Conservation (phyloP, 1,284 basidiomycete species). For the Ganoderma sinense region DNA sequence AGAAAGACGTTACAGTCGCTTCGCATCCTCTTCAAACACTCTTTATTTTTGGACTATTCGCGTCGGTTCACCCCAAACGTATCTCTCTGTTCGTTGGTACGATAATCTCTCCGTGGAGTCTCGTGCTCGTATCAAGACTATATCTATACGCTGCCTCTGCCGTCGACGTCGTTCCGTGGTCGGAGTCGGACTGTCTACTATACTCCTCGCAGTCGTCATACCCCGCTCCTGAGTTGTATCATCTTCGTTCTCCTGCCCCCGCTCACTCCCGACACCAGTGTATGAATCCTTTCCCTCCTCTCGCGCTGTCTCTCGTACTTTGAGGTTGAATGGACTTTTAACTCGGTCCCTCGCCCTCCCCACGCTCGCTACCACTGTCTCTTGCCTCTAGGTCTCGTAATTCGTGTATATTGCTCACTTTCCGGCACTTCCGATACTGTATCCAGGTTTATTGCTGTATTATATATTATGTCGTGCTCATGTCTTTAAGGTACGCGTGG, state of each 20-base stretch:
- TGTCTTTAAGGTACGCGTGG: too few relatives aligned
- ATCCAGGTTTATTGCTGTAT: constrained; percentile 33
- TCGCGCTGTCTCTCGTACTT: constrained; percentile 4
- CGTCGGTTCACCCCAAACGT: background rate
- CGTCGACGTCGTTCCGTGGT: background rate
- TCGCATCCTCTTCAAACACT: background rate
- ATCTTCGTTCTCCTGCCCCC: constrained; percentile 17
- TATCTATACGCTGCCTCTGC: constrained; percentile 2
- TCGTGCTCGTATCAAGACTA: constrained; percentile 12
- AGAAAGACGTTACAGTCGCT: background rate
- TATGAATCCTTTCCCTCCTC: constrained; percentile 4
- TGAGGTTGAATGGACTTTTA: constrained; percentile 2
- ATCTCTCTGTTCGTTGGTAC: constrained; percentile 9
- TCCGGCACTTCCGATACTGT: constrained; percentile 23
- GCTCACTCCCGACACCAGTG: background rate
- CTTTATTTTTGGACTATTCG: background rate
- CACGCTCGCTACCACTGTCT: constrained; percentile 24
- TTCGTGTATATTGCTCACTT: constrained; percentile 29
- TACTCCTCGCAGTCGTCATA: constrained; percentile 25
- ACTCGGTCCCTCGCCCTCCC: constrained; percentile 16
- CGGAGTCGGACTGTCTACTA: constrained; percentile 19
- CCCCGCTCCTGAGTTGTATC: constrained; percentile 31
- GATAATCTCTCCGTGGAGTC: constrained; percentile 5
- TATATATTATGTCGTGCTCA: constrained; percentile 16
- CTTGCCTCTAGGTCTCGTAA: constrained; percentile 13